Percentiles rank a stretch among this genome's conserved stretches.
phyloP scores from a whole-genome alignment of 305 asterid species.

The Solanum hybrid region DNA sequence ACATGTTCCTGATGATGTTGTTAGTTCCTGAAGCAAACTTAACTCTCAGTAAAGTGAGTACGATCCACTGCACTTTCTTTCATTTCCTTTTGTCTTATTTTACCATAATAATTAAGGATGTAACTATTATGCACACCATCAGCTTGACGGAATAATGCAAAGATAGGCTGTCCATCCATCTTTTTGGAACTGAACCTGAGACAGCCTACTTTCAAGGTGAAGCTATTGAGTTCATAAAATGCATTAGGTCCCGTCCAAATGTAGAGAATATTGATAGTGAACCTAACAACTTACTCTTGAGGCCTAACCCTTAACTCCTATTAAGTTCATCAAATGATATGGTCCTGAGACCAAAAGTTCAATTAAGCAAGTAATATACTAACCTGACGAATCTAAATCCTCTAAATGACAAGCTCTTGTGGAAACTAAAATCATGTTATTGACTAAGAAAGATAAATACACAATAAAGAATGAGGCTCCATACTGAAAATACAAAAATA shows the following conservation, averaged over 20 bases:
- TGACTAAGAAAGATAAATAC: background rate
- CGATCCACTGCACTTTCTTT: background rate
- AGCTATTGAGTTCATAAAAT: background rate
- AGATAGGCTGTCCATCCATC: background rate
- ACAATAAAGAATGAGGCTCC: background rate
- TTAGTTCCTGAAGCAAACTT: constrained; percentile 16
- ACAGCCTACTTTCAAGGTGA: background rate
- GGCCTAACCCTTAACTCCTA: background rate
- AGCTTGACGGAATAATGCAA: background rate
- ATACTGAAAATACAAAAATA: background rate
- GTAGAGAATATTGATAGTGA: background rate
- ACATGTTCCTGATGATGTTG: constrained; percentile 59
- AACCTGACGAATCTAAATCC: background rate
- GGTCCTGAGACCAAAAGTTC: background rate
- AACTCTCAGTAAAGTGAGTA: background rate
- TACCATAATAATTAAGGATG: background rate
- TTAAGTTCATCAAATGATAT: background rate
- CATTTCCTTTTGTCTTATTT: background rate
- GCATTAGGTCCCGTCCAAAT: background rate
- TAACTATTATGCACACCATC: background rate
- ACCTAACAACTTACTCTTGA: background rate
- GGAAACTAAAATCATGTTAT: background rate
- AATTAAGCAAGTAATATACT: background rate
- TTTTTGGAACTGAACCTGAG: background rate
- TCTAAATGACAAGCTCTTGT: background rate